Evolutionary conservation across 345 rosid genomes (phyloP).

Genomic region (Leavenworthia alabamica): DNA sequence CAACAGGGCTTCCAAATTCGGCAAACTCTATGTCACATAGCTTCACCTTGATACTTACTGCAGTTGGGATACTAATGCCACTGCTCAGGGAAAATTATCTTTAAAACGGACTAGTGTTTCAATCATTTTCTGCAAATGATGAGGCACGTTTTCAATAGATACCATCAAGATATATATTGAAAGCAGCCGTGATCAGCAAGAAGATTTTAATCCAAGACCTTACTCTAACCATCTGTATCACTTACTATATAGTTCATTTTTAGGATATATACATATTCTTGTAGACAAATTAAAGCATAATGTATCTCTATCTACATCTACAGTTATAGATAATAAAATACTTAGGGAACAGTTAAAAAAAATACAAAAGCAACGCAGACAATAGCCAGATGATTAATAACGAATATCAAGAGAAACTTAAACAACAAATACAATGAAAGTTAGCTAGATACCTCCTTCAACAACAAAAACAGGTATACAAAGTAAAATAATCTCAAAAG

Average conservation of each 20-base stretch:
- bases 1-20: conserved; percentile 75
- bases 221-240: too few relatives aligned
- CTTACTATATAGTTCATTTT: too few relatives aligned
- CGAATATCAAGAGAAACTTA: too few relatives aligned
- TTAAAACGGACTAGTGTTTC: conserved; percentile 27
- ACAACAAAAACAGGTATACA: too few relatives aligned
- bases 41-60: conserved; percentile 37
- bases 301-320: conserved; percentile 36
- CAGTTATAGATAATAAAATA: conserved; percentile 46
- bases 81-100: conserved; percentile 39
- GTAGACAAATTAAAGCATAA: conserved; percentile 45
- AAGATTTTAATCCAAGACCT: conserved; percentile 30
- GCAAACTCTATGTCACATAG: conserved; percentile 43
- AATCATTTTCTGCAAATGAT: conserved; percentile 34
- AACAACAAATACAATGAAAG: too few relatives aligned
- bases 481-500: not conserved
- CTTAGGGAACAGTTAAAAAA: conserved; percentile 31
- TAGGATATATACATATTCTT: conserved; percentile 52
- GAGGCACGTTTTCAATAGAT: conserved; percentile 18
- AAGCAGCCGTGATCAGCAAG: conserved; percentile 20
- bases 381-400: not conserved
- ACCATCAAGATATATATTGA: conserved; percentile 18
- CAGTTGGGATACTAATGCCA: conserved; percentile 36
- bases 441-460: too few relatives aligned
- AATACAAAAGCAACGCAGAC: not conserved